Percentiles rank a stretch among this genome's conserved stretches.
phyloP scores from a whole-genome alignment of 1,284 basidiomycete genomes.

The Heterobasidion parviporum region DNA sequence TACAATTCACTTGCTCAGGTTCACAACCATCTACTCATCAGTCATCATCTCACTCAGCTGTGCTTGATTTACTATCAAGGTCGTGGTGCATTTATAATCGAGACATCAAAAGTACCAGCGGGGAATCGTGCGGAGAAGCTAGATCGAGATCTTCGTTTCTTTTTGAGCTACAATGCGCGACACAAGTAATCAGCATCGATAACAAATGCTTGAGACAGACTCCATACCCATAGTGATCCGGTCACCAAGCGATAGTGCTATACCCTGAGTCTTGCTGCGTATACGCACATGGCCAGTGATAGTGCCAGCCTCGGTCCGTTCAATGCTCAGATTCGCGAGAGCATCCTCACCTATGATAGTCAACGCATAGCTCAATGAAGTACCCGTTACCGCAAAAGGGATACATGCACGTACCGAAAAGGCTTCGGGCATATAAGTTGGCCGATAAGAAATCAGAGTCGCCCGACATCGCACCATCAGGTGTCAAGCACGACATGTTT shows the following conservation, averaged over 20 bases:
- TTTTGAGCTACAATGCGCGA: conserved; percentile 46
- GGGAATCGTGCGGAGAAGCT: conserved; percentile 2
- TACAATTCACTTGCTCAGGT: no score
- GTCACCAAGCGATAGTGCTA: conserved; percentile 90
- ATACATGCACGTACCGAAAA: conserved; percentile 55
- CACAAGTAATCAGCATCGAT: background rate
- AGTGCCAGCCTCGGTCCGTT: conserved; percentile 74
- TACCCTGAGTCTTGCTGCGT: conserved; percentile 91
- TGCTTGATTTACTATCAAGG: no score
- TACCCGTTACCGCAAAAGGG: background rate
- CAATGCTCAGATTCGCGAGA: conserved; percentile 91
- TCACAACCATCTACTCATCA: no score
- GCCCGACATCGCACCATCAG: conserved; percentile 84
- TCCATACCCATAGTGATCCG: conserved; percentile 79
- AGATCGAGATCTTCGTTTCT: conserved; percentile 46
- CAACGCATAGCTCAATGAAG: background rate
- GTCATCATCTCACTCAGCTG: no score
- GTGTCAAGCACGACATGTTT: conserved; percentile 96
- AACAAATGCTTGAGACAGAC: background rate
- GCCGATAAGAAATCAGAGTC: conserved; percentile 93
- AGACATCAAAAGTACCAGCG: no score
- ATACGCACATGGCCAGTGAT: conserved; percentile 91
- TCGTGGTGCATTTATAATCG: no score
- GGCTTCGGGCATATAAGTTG: conserved; percentile 86
- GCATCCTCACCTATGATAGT: conserved; percentile 81